Evolutionary conservation across 129 eudicot genomes (phyloP).

Genomic region (Flaveria robusta): DNA sequence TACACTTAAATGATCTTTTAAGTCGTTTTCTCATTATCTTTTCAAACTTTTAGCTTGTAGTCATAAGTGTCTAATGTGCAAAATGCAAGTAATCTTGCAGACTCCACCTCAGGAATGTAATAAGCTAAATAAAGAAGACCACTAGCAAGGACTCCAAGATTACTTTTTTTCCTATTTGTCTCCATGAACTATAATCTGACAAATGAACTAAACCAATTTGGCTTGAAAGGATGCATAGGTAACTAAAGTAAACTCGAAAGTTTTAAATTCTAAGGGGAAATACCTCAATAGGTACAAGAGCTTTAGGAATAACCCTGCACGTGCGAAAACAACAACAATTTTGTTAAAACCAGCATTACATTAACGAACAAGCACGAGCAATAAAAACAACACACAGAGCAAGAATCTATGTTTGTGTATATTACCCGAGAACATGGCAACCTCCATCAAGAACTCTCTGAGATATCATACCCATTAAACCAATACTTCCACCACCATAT

Average conservation of each 20-base stretch:
- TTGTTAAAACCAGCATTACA: constrained; percentile 13
- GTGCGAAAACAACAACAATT: constrained; percentile 23
- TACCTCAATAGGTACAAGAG: constrained; percentile 96
- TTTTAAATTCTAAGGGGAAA: not conserved
- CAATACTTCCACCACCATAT: constrained; percentile 98
- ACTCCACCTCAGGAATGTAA: not conserved
- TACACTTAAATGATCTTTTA: not conserved
- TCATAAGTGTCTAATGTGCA: not conserved
- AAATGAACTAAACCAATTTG: not conserved
- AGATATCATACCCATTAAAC: constrained; percentile 88
- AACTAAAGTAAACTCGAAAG: constrained; percentile 3
- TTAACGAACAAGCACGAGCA: not conserved
- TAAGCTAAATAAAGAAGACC: not conserved
- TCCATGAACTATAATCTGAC: not conserved
- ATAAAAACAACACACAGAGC: constrained; percentile 7
- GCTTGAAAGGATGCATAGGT: not conserved
- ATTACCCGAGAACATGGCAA: constrained; percentile 95
- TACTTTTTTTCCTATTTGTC: not conserved
- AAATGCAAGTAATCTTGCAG: not conserved
- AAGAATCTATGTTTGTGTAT: constrained; percentile 1
- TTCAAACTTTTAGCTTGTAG: not conserved
- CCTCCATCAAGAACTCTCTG: constrained; percentile 82
- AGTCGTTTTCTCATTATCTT: not conserved
- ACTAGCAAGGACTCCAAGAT: not conserved
- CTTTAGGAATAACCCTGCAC: constrained; percentile 91